Conservation (phyloP, 257 asterid genomes). For the Fraxinus quadrangulata region DNA sequence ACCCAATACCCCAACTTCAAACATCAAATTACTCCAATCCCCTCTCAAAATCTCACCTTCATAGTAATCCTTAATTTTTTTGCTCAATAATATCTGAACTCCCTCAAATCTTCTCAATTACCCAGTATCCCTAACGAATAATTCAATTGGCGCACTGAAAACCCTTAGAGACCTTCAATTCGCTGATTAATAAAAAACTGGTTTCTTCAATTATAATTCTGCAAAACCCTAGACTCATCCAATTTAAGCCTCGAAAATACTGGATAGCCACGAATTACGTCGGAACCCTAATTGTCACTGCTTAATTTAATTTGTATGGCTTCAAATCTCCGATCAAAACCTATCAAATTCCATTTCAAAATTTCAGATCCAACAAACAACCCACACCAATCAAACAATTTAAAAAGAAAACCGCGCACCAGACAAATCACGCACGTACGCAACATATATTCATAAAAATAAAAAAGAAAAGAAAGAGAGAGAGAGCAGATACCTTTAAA, state of each 20-base stretch:
- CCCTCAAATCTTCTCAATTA: constrained; percentile 18
- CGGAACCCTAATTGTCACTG: constrained; percentile 21
- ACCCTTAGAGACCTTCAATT: constrained; percentile 10
- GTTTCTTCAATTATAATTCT: background rate
- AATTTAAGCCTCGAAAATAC: constrained; percentile 1
- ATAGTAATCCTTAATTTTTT: constrained; percentile 3
- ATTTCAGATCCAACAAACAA: constrained; percentile 34
- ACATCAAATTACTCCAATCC: constrained; percentile 31
- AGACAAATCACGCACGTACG: background rate
- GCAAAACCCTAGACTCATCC: constrained; percentile 10
- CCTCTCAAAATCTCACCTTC: background rate
- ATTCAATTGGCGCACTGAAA: constrained; percentile 12
- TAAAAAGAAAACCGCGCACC: background rate
- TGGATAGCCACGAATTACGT: background rate
- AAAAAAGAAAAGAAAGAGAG: background rate
- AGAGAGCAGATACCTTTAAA: constrained; percentile 23
- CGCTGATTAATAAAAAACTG: background rate
- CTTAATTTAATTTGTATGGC: constrained; percentile 22
- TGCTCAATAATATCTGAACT: constrained; percentile 5
- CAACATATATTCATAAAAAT: background rate
- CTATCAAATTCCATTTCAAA: constrained; percentile 19
- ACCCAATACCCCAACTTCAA: constrained; percentile 35
- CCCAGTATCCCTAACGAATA: background rate
- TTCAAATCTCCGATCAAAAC: constrained; percentile 38
- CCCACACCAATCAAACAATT: constrained; percentile 18